These are phyloP conservation scores for Termitomyces sp. DNA, from an alignment of 768 basidiomycete species.

Conservation along the genomic window DNA sequence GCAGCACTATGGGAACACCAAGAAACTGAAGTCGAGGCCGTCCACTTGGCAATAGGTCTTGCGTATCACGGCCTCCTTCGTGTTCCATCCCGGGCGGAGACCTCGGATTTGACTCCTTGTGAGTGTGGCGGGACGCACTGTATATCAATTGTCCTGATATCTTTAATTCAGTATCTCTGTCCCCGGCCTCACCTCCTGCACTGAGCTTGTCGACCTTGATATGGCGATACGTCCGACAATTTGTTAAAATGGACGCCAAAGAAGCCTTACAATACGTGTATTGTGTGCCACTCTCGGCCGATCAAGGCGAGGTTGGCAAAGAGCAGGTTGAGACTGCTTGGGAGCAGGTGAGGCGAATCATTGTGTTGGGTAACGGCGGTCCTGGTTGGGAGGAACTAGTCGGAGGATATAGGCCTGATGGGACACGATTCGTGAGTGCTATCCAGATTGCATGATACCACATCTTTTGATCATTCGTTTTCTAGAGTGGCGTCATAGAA, in stretches of 20 bases:
- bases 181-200: slow-evolving; percentile 65
- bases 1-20: slow-evolving; percentile 86
- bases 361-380: slow-evolving; percentile 73
- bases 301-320: slow-evolving; percentile 69
- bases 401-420: slow-evolving; percentile 88
- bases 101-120: slow-evolving; percentile 83
- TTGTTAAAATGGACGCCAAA: slow-evolving; percentile 89
- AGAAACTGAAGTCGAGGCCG: slow-evolving; percentile 88
- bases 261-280: slow-evolving; percentile 96
- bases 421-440: slow-evolving; percentile 76
- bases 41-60: slow-evolving; percentile 89
- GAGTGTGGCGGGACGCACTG: slow-evolving; percentile 14
- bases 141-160: neutral
- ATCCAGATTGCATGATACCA: neutral
- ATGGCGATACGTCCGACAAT: slow-evolving; percentile 91
- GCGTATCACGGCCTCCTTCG: slow-evolving; percentile 91
- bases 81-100: slow-evolving; percentile 76
- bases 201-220: slow-evolving; percentile 81
- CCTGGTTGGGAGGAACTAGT: slow-evolving; percentile 91
- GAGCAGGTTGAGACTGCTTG: slow-evolving; percentile 82
- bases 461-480: neutral
- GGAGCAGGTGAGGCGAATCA: slow-evolving; percentile 76
- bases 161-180: slow-evolving; percentile 53
- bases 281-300: slow-evolving; percentile 73
- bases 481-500: slow-evolving; percentile 83